Base-by-base conservation (phyloP, 2,329 filamentous ascomycete genomes). In the Colletotrichum lini region DNA sequence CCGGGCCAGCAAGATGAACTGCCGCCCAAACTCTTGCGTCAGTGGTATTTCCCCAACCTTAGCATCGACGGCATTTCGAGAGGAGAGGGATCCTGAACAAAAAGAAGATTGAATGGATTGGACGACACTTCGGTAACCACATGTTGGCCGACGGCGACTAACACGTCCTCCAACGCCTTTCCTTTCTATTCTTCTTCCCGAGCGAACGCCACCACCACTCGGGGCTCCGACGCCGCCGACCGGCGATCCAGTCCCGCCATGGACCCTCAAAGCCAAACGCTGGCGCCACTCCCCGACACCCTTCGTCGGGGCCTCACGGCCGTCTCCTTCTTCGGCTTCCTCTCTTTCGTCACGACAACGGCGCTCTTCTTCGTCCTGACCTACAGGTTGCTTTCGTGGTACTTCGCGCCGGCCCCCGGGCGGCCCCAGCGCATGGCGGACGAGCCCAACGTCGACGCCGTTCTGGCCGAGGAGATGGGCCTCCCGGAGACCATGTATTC, bases 361-460 rank as follows among this genome's bases (percentile, higher is more conserved):
- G 67, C 73, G 9, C 74, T 84, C 2, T 78, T 83, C 54, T 40
- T 76, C 45, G 81, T 79, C 64, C 74, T 84, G 23, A 78, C 77
- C 0, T 80, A 78, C 74, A 81, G 81, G 73, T 74, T 84, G 35
- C 35, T 79, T 16, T 70, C 65, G 60, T 83, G 82, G 82, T 78
- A 79, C 50, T 53, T 80, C 2, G 74, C 75, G 4, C 75, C 75
- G 35, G 44, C 23, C 15, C 70, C 70, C 9, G 30, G 72, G 15
- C 73, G 66, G 57, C 79, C 79, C 0, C 78, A 82, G 0, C 79
- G 78, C 0, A 82, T 54, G 26, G 15, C 30, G n/a, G 40, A 63
- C 40, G 65, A 72, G 49, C 59, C 82, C 52, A 81, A 84, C 50
- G 77, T 80, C 26, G 77, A 79, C 54, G 78, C 76, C 60, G 73